Conservation (phyloP, 2,329 filamentous ascomycete genomes). For the Parasarocladium wereldwijsianum region DNA sequence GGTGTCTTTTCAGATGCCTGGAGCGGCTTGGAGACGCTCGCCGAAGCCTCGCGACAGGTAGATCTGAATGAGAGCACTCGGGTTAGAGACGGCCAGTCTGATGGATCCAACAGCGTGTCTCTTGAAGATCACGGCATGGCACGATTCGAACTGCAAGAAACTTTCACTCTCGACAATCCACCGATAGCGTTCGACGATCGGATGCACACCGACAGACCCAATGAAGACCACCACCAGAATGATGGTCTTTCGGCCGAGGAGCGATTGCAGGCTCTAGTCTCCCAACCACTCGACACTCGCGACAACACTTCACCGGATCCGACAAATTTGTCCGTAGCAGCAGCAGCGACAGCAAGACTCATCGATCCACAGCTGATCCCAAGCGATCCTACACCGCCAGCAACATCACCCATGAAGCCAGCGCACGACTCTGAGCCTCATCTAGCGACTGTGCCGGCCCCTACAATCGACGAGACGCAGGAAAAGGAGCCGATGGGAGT, state of each 20-base stretch:
- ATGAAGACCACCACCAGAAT: constrained; percentile 16
- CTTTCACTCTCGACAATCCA: constrained; percentile 42
- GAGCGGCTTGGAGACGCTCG: constrained; percentile 73
- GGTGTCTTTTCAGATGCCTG: constrained; percentile 42
- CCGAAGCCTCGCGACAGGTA: constrained; percentile 74
- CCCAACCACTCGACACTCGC: no score
- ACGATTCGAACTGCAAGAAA: constrained; percentile 40
- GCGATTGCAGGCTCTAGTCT: constrained; percentile 31
- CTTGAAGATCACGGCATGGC: constrained; percentile 15
- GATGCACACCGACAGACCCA: constrained; percentile 11
- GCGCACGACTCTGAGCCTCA: no score
- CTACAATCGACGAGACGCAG: no score
- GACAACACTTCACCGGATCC: constrained; percentile 27
- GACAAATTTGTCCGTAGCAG: constrained; percentile 38
- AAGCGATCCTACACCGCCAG: not conserved
- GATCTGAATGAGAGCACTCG: constrained; percentile 49
- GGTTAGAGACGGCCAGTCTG: constrained; percentile 21
- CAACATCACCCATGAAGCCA: no score
- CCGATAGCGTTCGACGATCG: constrained; percentile 31
- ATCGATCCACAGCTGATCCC: constrained; percentile 34
- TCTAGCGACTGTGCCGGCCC: no score
- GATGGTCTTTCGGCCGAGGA: constrained; percentile 30
- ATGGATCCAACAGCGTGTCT: constrained; percentile 11
- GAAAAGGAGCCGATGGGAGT: no score
- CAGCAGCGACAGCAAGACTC: constrained; percentile 39